Evolutionary conservation across 805 yeast genomes (phyloP), one percentile per base, ranked within the genome.

Genomic region (Saccharomycopsis javanensis): DNA sequence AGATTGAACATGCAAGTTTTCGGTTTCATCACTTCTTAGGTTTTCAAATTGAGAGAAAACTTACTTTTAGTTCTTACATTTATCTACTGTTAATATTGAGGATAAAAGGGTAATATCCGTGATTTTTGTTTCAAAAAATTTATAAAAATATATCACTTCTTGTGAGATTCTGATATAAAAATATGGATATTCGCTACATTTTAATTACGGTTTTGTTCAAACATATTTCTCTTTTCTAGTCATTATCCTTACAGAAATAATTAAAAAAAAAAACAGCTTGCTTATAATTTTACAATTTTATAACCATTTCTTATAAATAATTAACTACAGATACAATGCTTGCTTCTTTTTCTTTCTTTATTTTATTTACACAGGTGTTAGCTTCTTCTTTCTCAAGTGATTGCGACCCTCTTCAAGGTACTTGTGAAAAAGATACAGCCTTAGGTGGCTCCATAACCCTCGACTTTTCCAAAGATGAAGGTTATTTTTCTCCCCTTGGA

Each of bases 341-440:
- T 15, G 16, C 51, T 30, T n/a, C 5, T 16, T 28, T 48, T 27
- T 15, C 35, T 16, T 15, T 30, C 30, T n/a, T n/a, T 15, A 16
- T 48, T 15, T 30, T 48, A n/a, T 11, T 10, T 13, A 48, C 18
- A 3, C 31, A 48, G 11, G 18, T 51, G 3, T 18, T 48, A 10
- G 57, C 53, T 18, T 31, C 38, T 33, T 15, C 27, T n/a, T 54
- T 45, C 20, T 59, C 61, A 16, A 51, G 56, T 34, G 46, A 55
- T 23, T 72, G 76, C 63, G 64, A 73, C 56, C 76, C 76, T 1
- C 64, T 72, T 25, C 54, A 58, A 7, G 51, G 61, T 23, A 30
- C 59, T 23, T 73, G 77, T 60, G 60, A 63, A 1, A 66, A 72
- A 7, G 79, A 78, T 62, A 68, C 75, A 1, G 88, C 86, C 1